A percentile compares a stretch with the other conserved stretches of the same genome.
Conservation (phyloP, 2,329 filamentous ascomycete genomes). For the Botrytis porri region DNA sequence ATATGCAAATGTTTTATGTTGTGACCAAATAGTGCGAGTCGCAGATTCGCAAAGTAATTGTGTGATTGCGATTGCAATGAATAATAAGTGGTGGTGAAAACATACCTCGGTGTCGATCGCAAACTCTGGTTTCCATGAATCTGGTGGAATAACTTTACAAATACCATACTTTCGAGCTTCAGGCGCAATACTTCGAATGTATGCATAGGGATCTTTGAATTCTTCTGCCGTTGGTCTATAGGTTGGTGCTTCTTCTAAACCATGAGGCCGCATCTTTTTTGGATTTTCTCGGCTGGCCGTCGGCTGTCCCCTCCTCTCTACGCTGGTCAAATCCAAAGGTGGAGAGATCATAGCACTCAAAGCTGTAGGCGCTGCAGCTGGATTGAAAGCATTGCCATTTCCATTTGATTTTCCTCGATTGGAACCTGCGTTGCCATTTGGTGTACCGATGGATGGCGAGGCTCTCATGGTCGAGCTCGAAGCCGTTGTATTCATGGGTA, state of each 20-base stretch:
- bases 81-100: constrained; percentile 4
- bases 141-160: constrained; percentile 92
- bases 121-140: constrained; percentile 90
- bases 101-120: constrained; percentile 93
- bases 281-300: constrained; percentile 71
- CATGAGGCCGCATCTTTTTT: constrained; percentile 79
- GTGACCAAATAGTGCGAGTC: background rate
- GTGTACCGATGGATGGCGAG: constrained; percentile 35
- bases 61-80: background rate
- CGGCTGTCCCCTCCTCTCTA: constrained; percentile 85
- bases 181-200: constrained; percentile 85
- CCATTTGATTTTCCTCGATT: constrained; percentile 32
- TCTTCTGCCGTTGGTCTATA: constrained; percentile 89
- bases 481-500: constrained; percentile 32
- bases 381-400: constrained; percentile 36
- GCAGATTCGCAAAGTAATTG: background rate
- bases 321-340: constrained; percentile 80
- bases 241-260: constrained; percentile 83
- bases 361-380: constrained; percentile 35
- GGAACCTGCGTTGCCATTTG: constrained; percentile 28
- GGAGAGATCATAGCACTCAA: constrained; percentile 40
- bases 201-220: constrained; percentile 90
- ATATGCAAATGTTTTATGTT: background rate
- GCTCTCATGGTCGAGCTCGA: constrained; percentile 30
- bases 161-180: constrained; percentile 88